phyloP scores from a whole-genome alignment of 208 protist species.

The Wallacemonas rigidus region DNA sequence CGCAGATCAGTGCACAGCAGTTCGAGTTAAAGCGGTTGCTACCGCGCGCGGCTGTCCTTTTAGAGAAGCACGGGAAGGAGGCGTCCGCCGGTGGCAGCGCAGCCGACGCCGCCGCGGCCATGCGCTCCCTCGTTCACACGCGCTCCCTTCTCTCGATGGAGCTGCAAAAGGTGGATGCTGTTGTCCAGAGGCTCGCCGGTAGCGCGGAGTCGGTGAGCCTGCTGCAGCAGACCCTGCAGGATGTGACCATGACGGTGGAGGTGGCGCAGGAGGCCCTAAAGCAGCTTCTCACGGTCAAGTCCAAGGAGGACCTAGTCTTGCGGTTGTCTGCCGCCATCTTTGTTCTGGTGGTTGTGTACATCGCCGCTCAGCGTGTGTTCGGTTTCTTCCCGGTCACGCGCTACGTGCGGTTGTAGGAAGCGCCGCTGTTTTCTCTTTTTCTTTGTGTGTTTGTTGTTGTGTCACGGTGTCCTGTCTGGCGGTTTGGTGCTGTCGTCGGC shows the following conservation, averaged over 20 bases:
- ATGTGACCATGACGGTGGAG: conserved; percentile 71
- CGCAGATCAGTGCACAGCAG: conserved; percentile 37
- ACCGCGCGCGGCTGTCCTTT: conserved; percentile 36
- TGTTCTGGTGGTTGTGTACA: conserved; percentile 58
- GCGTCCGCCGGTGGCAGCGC: conserved; percentile 18
- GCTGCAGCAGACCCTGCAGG: conserved; percentile 56
- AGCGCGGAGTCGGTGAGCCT: conserved; percentile 45
- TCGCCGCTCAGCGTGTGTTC: conserved; percentile 67
- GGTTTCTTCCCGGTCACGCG: conserved; percentile 67
- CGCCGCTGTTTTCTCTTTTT: neutral
- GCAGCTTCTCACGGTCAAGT: conserved; percentile 61
- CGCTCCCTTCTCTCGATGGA: conserved; percentile 72
- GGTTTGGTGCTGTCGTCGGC: no score
- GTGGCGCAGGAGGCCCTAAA: conserved; percentile 58
- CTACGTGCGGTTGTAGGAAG: conserved; percentile 33
- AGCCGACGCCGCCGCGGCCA: conserved; percentile 45
- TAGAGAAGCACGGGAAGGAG: conserved; percentile 33
- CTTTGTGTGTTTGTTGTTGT: neutral
- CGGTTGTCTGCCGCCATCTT: conserved; percentile 58
- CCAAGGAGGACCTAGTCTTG: conserved; percentile 64
- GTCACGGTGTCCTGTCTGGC: no score
- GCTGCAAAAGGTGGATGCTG: conserved; percentile 73
- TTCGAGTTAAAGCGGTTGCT: conserved; percentile 48
- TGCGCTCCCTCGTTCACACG: conserved; percentile 77
- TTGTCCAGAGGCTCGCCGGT: conserved; percentile 52